Evolutionary conservation across 352 stramenopile species (phyloP), one percentile per base, ranked within the genome.

Genomic region (Phytophthora hybrid): DNA sequence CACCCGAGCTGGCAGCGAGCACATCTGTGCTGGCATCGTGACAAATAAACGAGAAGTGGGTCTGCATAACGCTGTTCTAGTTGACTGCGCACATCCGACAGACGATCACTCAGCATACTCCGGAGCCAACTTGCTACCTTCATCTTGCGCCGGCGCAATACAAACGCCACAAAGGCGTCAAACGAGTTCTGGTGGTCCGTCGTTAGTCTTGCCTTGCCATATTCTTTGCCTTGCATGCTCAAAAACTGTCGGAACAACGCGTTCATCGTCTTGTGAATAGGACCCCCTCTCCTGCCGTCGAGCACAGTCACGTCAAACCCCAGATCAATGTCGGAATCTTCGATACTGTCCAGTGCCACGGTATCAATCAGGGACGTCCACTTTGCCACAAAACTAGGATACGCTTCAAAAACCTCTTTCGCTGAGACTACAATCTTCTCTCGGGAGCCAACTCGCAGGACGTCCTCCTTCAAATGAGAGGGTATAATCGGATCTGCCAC

Each of bases 1-100:
- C 87, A 93, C 2, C 87, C 87, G 5, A 93, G 69, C 29, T 83
- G 79, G 18, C 82, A 93, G 0, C 49, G 13, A 2, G 49, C 53
- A 41, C 87, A 93, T 26, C 41, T 72, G 16, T 86, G 75, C 46
- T 85, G 68, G 57, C 84, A 92, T 3, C 84, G 84, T 0, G 70
- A 55, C 29, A 91, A 60, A 14, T 83, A 81, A n/a, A 64, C 26
- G 3, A 59, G 2, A 14, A 79, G 14, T 2, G 32, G 57, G 7
- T 63, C 39, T 14, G 44, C 32, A 19, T 65, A 57, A 0, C 37
- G 68, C 21, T 79, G 41, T n/a, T 76, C 59, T 4, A 74, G 21
- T 9, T 76, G 63, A 5, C 32, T 47, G 1, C 74, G 34, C 4
- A 71, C 64, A 5, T 78, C 66, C 11, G 56, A 44, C 47, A 81